Base-by-base conservation (phyloP, 2,329 filamentous ascomycete genomes). In the Neurospora crassa region DNA sequence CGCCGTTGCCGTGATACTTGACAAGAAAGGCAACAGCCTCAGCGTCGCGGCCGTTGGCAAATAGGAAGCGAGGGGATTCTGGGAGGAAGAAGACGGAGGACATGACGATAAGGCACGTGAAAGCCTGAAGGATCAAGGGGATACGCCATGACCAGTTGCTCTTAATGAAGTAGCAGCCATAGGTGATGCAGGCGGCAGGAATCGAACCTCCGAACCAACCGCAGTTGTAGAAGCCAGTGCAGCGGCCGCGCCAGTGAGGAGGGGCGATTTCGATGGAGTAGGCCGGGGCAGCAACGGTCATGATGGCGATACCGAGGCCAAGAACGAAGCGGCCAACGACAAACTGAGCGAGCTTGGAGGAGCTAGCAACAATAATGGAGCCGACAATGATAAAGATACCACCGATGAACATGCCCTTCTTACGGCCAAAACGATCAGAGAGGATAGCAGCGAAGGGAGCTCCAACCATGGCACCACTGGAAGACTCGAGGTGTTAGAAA, bases 141-240 rank as follows among this genome's bases (percentile, higher is more conserved):
- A 86, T 81, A n/a, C 84, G 81, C 84, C 84, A 86, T 6, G 83
- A 80, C 76, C 80, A 85, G 78, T 85, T 76, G 77, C 73, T 84
- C 45, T 79, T 69, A 70, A 86, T 84, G 47, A 76, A 79, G 73
- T 82, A 82, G 76, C 79, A 81, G 40, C 84, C 84, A 71, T 81
- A 86, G n/a, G 83, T 84, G 43, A 86, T 78, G 43, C 82, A 80
- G 14, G 84, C 83, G 1, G 85, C 84, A 3, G 84, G 84, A 53
- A 86, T 86, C 59, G 82, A 80, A 68, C 84, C 84, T 53, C 84
- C 84, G 69, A 85, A 86, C 83, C 83, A 86, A 70, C 84, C 84
- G 70, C 83, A 85, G 79, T 87, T 87, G 76, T 86, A 86, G 78
- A 87, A 81, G 40, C 81, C 80, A 20, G 82, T 82, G 75, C 81